A percentile compares a stretch with the other conserved stretches of the same genome.
Conservation (phyloP, 1,284 basidiomycete species). For the Cutaneotrichosporon sp. region DNA sequence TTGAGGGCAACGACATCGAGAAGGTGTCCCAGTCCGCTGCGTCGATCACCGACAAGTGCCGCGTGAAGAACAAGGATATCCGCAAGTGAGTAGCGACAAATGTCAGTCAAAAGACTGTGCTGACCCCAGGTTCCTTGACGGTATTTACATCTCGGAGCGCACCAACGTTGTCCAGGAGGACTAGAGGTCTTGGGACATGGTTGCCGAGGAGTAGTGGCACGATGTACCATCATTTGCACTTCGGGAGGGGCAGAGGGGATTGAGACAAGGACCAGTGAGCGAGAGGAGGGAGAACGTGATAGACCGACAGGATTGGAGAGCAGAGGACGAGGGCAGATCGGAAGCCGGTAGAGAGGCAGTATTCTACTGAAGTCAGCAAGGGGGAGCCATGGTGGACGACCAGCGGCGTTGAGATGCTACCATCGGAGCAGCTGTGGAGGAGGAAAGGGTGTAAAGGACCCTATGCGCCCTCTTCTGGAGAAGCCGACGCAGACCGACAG, state of each 20-base stretch:
- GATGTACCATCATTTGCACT: slow-evolving; percentile 31
- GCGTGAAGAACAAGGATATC: slow-evolving; percentile 97
- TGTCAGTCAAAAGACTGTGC: slow-evolving; percentile 57
- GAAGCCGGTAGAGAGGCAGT: no score
- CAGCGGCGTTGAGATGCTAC: no score
- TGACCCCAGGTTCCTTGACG: slow-evolving; percentile 36
- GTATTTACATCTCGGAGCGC: slow-evolving; percentile 64
- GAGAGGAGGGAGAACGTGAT: neutral
- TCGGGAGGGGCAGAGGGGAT: neutral
- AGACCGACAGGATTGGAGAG: neutral
- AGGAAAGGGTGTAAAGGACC: no score
- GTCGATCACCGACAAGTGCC: slow-evolving; percentile 89
- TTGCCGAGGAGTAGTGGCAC: slow-evolving; percentile 25
- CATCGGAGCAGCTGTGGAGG: no score
- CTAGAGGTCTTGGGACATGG: slow-evolving; percentile 29
- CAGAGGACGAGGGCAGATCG: neutral
- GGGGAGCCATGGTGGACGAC: no score
- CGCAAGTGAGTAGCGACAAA: slow-evolving; percentile 62
- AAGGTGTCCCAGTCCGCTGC: slow-evolving; percentile 96
- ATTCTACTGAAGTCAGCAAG: no score
- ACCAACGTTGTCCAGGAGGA: slow-evolving; percentile 41
- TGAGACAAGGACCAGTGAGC: neutral
- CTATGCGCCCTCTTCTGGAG: no score
- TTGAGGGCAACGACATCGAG: slow-evolving; percentile 92
- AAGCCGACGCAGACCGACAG: no score